Evolutionary conservation across 805 yeast species (phyloP), one percentile per base, ranked within the genome.

Genomic region (Ogataea methanolica): DNA sequence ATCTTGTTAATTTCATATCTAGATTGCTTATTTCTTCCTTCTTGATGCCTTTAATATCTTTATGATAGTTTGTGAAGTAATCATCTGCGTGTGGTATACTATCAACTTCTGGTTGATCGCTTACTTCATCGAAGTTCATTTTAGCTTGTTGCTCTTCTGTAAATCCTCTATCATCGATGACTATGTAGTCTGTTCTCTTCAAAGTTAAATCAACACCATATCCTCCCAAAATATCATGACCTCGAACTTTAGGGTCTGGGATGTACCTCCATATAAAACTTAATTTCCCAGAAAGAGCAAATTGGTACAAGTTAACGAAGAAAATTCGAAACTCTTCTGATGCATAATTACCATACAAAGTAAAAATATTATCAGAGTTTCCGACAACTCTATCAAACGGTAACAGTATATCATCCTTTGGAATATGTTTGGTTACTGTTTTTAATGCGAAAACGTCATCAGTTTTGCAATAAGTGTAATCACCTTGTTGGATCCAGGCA

Each of bases 391-490:
- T 72, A 58, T 92, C 97, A 50, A 78, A 75, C 0, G 79, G 71
- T 4, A 67, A 40, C 15, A 67, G 29, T 6, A 54, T 39, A 1
- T 64, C 58, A 42, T 14, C 39, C 14, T 16, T 23, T 5, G 23
- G 15, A 6, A 33, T 43, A 26, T n/a, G 48, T 6, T 61, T 56
- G n/a, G 69, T 67, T 23, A 70, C 70, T 0, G 88, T 78, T 61
- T 85, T 83, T 47, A 94, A 71, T 3, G 97, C 96, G 63, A 79
- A 94, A 1, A 89, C 75, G 48, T 85, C 96, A 46, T 80, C 87
- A 3, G 83, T 69, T 9, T 83, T 78, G 56, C 90, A 82, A 58
- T 83, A 84, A 2, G 74, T 62, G 37, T 56, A 49, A 23, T 72
- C 70, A 42, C 77, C 77, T 48, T 83, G 80, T 52, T 73, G 73